Percentiles rank a stretch among this genome's conserved stretches.
Conservation (phyloP, 768 basidiomycete genomes). For the Peribolospora baueri region DNA sequence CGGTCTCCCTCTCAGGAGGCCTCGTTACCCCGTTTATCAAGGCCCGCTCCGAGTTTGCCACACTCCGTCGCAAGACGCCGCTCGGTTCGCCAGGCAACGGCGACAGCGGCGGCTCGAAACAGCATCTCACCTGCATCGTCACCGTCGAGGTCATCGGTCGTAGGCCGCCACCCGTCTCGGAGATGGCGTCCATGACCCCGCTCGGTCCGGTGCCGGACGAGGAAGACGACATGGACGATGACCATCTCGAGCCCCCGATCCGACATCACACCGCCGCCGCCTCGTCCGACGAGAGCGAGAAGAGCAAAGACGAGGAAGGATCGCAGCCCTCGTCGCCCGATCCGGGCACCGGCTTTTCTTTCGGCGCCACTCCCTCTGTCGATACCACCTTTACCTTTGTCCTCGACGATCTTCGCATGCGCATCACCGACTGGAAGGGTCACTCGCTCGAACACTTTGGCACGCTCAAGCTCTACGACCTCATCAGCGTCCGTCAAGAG, state of each 20-base stretch:
- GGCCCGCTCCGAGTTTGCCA: constrained; percentile 74
- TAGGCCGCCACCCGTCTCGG: constrained; percentile 18
- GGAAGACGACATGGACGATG: too few relatives aligned
- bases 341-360: not conserved
- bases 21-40: constrained; percentile 81
- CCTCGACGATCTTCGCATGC: constrained; percentile 63
- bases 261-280: too few relatives aligned
- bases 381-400: constrained; percentile 23
- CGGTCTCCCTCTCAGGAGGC: constrained; percentile 20
- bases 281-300: not conserved
- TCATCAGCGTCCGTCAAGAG: constrained; percentile 68
- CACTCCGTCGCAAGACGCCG: constrained; percentile 43
- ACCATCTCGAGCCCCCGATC: too few relatives aligned
- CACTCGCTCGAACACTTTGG: constrained; percentile 63
- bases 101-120: constrained; percentile 22
- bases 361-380: not conserved
- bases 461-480: constrained; percentile 70
- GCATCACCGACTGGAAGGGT: constrained; percentile 91
- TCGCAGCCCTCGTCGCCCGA: not conserved
- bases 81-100: too few relatives aligned
- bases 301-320: not conserved
- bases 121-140: constrained; percentile 80
- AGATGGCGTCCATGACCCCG: too few relatives aligned
- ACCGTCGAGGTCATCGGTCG: constrained; percentile 74
- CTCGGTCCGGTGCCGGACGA: too few relatives aligned